These are phyloP conservation scores for Dioscorea alata DNA, from an alignment of 106 monocot genomes.

Conservation along the genomic window DNA sequence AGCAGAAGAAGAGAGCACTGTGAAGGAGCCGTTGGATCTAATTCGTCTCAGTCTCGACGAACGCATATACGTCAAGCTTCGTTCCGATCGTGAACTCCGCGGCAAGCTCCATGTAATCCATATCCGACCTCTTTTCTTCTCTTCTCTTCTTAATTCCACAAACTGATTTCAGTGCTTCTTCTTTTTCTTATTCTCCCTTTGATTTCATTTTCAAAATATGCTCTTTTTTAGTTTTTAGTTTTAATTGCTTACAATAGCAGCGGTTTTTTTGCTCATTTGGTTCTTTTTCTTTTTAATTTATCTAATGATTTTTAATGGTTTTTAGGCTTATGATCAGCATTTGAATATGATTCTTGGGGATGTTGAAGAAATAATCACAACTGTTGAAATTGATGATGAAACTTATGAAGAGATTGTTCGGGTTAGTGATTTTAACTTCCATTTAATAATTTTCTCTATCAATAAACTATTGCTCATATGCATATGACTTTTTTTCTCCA, in stretches of 20 bases:
- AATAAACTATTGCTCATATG: too few species aligned
- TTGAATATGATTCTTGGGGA: conserved; percentile 14
- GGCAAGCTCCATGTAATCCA: conserved; percentile 34
- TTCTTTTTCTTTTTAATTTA: background rate
- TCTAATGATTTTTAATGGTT: background rate
- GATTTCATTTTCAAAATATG: background rate
- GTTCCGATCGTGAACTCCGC: conserved; percentile 41
- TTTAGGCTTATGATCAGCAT: conserved; percentile 14
- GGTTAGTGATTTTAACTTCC: background rate
- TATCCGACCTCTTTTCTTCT: too few species aligned
- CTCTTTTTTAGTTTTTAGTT: background rate
- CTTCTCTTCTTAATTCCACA: too few species aligned
- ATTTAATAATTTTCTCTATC: too few species aligned
- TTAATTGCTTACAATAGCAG: background rate
- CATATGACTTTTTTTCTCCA: too few species aligned
- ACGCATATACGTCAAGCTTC: conserved; percentile 49
- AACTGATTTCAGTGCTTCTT: background rate
- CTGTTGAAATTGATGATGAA: conserved; percentile 17
- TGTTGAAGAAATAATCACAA: conserved; percentile 11
- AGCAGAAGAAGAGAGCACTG: conserved; percentile 32
- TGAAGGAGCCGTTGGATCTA: conserved; percentile 41
- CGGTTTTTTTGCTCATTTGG: background rate
- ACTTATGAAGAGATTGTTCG: conserved; percentile 16
- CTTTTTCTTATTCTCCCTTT: background rate
- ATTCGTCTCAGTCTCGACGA: conserved; percentile 46